phyloP scores from a whole-genome alignment of 129 eudicot species.

The Ambrosia artemisiifolia region DNA sequence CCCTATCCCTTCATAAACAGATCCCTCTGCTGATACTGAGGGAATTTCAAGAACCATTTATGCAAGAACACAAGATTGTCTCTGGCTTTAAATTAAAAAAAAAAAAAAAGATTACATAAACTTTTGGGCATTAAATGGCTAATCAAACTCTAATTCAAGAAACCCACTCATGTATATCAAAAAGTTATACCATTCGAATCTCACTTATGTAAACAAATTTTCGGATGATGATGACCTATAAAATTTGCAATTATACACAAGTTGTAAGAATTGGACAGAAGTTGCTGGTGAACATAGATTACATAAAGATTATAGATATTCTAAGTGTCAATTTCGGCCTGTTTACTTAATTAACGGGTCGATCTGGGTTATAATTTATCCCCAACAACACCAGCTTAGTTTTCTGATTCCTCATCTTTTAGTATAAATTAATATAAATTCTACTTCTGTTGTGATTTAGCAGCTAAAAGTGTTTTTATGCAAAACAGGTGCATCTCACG shows the following conservation, averaged over 20 bases:
- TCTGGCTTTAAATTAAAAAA: constrained; percentile 46
- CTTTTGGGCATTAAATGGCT: too few relatives aligned
- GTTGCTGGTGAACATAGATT: not conserved
- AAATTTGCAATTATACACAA: constrained; percentile 22
- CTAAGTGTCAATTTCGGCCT: not conserved
- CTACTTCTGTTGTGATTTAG: too few relatives aligned
- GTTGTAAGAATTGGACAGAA: not conserved
- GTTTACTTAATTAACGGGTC: not conserved
- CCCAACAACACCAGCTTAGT: too few relatives aligned
- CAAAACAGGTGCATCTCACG: too few relatives aligned
- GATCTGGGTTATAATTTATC: not conserved
- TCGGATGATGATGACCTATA: constrained; percentile 78
- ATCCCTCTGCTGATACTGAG: constrained; percentile 67
- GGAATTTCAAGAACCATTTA: constrained; percentile 85
- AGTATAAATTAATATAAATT: too few relatives aligned
- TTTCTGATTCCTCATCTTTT: too few relatives aligned
- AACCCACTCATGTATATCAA: too few relatives aligned
- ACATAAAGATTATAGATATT: not conserved
- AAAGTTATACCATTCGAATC: too few relatives aligned
- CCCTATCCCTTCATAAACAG: constrained; percentile 66
- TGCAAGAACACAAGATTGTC: constrained; percentile 86
- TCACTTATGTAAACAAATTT: too few relatives aligned
- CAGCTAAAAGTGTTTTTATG: too few relatives aligned
- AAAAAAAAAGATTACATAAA: not conserved
- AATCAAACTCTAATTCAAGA: too few relatives aligned